Evolutionary conservation across 1,284 basidiomycete species (phyloP).

Genomic region (Pyrrhoderma lamaoense): DNA sequence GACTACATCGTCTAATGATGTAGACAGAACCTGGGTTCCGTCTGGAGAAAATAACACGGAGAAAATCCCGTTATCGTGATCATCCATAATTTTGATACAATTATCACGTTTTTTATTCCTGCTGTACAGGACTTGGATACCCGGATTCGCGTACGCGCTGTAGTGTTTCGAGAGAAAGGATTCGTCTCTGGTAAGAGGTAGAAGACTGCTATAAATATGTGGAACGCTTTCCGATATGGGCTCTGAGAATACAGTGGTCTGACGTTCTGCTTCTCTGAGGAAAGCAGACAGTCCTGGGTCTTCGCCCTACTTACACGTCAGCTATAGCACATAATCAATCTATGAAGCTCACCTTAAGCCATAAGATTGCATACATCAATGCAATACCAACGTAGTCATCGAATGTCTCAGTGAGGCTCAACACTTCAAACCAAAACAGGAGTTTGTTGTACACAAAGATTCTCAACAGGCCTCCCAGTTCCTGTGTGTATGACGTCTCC

Average conservation of each 20-base stretch:
- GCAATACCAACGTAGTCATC: neutral
- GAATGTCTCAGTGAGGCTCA: conserved; percentile 21
- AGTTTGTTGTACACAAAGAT: conserved; percentile 20
- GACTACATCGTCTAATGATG: neutral
- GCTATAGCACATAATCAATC: too few relatives aligned
- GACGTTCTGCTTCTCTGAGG: neutral
- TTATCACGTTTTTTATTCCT: neutral
- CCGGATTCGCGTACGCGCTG: neutral
- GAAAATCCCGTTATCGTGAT: neutral
- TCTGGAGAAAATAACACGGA: conserved; percentile 3
- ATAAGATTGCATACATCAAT: neutral
- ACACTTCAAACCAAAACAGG: conserved; percentile 27
- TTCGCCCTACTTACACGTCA: too few relatives aligned
- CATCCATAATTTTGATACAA: neutral
- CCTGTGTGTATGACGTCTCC: neutral
- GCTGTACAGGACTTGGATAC: neutral
- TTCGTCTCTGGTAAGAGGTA: neutral
- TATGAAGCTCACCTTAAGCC: neutral
- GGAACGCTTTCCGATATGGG: conserved; percentile 1
- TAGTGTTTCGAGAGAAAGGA: neutral
- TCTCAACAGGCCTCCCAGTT: conserved; percentile 7
- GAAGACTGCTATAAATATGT: neutral
- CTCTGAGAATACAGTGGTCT: neutral
- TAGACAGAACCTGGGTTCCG: conserved; percentile 1
- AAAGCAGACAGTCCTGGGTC: neutral